Evolutionary conservation across 2,329 filamentous ascomycete genomes (phyloP).

Genomic region (Exophiala calicioides): DNA sequence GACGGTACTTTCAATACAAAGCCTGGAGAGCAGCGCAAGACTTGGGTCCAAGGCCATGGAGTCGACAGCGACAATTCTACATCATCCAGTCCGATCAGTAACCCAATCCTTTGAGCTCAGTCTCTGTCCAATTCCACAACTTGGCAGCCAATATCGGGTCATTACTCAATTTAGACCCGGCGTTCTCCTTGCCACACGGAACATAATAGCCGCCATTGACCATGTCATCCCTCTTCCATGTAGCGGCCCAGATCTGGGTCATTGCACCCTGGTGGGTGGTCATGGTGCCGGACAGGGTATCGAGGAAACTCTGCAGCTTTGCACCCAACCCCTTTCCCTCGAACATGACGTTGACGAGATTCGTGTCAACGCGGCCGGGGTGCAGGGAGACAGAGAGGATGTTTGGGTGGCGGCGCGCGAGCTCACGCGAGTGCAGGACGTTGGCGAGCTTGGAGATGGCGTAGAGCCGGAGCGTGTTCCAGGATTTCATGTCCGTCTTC

Average conservation of each 20-base stretch:
- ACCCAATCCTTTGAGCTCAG: conserved; percentile 19
- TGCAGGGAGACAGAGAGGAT: conserved; percentile 50
- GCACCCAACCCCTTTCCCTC: conserved; percentile 2
- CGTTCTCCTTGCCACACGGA: conserved; percentile 36
- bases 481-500: conserved; percentile 31
- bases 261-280: conserved; percentile 41
- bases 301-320: conserved; percentile 6
- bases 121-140: conserved; percentile 43
- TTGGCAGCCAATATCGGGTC: conserved; percentile 35
- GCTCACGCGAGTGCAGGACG: conserved; percentile 47
- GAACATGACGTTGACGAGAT: conserved; percentile 35
- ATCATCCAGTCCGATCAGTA: conserved; percentile 11
- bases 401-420: conserved; percentile 47
- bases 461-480: conserved; percentile 43
- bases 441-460: conserved; percentile 55
- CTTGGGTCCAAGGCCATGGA: too few species aligned
- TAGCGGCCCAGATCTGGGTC: conserved; percentile 47
- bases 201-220: conserved; percentile 46
- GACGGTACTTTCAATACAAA: too few species aligned
- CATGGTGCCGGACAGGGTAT: conserved; percentile 5
- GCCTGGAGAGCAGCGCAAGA: too few species aligned
- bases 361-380: conserved; percentile 52
- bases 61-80: too few species aligned
- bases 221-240: conserved; percentile 33
- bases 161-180: conserved; percentile 24